phyloP scores from a whole-genome alignment of 352 stramenopile genomes.

The Blastocystis sp. region DNA sequence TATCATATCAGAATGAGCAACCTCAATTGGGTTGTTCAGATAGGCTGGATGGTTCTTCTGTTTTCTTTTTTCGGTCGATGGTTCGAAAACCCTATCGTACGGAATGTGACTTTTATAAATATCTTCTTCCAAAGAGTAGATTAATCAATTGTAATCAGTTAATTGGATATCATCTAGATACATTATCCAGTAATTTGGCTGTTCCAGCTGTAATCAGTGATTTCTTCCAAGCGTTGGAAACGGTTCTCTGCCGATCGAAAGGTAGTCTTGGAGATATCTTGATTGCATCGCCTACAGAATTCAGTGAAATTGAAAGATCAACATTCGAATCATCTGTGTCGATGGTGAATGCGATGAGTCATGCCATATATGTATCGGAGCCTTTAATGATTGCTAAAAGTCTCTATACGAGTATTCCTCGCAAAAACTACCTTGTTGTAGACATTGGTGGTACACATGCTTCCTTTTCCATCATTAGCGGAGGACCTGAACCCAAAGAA shows the following conservation, averaged over 20 bases:
- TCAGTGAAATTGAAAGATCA: too few species aligned
- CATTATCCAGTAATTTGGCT: too few species aligned
- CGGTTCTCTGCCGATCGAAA: too few species aligned
- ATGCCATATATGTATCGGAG: not conserved
- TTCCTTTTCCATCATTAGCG: not conserved
- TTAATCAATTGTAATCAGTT: not conserved
- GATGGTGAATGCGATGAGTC: too few species aligned
- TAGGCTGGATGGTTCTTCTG: not conserved
- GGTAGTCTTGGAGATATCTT: too few species aligned
- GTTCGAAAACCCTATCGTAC: not conserved
- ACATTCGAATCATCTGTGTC: too few species aligned
- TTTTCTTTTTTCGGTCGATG: not conserved
- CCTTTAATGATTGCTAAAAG: not conserved
- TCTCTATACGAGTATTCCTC: not conserved
- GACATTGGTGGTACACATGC: not conserved
- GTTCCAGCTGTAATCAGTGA: too few species aligned
- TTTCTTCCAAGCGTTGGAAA: too few species aligned
- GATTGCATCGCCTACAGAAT: too few species aligned
- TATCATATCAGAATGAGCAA: not conserved
- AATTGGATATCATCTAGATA: too few species aligned
- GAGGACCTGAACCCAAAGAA: not conserved
- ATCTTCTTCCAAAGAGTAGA: not conserved
- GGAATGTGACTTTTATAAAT: not conserved
- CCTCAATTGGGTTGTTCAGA: not conserved
- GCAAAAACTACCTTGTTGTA: not conserved